phyloP scores from a whole-genome alignment of 331 rosid genomes.

The Malus hybrid region DNA sequence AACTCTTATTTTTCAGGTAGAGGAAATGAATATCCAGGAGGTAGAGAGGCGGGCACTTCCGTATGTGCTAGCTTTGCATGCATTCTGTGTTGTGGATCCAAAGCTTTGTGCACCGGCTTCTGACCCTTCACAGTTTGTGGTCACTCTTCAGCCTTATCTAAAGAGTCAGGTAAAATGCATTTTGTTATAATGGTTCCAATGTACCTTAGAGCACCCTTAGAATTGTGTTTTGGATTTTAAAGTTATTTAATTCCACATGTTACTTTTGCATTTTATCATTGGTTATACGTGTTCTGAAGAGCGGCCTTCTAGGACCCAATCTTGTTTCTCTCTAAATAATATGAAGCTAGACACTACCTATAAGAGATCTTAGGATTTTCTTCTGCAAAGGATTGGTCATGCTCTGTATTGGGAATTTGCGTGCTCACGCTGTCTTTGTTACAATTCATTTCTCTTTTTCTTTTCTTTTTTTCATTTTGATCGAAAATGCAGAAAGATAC shows the following conservation, averaged over 20 bases:
- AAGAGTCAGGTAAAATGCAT: slow-evolving; percentile 70
- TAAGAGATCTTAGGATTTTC: not conserved
- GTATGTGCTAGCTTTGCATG: slow-evolving; percentile 78
- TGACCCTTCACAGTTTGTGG: slow-evolving; percentile 88
- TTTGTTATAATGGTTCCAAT: not conserved
- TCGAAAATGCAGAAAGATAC: not conserved
- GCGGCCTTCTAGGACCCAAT: too few species aligned
- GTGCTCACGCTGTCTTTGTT: not conserved
- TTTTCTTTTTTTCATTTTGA: not conserved
- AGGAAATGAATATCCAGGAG: slow-evolving; percentile 64
- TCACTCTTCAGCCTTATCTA: slow-evolving; percentile 93
- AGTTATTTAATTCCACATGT: too few species aligned
- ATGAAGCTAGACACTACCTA: too few species aligned
- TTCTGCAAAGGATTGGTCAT: not conserved
- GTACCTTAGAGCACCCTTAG: not conserved
- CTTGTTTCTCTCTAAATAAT: too few species aligned
- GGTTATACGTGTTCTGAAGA: too few species aligned
- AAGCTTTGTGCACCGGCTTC: slow-evolving; percentile 88
- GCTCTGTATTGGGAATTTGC: not conserved
- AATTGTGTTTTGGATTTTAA: not conserved
- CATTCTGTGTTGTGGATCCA: slow-evolving; percentile 93
- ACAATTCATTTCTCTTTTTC: not conserved
- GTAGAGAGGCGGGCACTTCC: slow-evolving; percentile 74
- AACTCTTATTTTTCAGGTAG: slow-evolving; percentile 52
- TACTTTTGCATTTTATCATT: too few species aligned